Percentiles rank a stretch among this genome's conserved stretches.
These are phyloP conservation scores for Rubus parviflorus DNA, from an alignment of 306 rosid genomes.

Conservation along the genomic window DNA sequence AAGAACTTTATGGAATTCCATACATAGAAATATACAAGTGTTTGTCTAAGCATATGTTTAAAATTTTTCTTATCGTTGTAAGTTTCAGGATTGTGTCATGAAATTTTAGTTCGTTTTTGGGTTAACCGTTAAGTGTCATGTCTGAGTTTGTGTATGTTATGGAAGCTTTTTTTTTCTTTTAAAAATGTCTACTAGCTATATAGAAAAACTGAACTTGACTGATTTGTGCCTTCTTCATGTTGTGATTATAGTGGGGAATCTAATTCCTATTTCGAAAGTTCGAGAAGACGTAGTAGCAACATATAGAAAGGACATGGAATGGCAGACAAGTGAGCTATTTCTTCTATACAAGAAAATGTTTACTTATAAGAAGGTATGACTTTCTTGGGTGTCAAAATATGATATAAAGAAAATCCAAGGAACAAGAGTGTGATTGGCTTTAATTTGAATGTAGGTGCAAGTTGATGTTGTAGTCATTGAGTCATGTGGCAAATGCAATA, in stretches of 20 bases:
- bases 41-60: neutral
- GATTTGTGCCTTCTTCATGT: neutral
- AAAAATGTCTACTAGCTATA: neutral
- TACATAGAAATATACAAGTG: neutral
- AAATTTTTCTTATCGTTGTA: neutral
- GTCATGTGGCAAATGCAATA: slow-evolving; percentile 69
- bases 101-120: neutral
- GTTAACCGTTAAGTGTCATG: neutral
- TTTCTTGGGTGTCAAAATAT: too few species aligned
- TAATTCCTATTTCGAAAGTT: slow-evolving; percentile 60
- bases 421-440: too few species aligned
- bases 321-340: slow-evolving; percentile 58
- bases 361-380: too few species aligned
- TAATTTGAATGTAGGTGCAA: too few species aligned
- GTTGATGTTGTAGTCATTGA: slow-evolving; percentile 65
- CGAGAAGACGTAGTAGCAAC: slow-evolving; percentile 65
- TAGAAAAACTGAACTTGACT: neutral
- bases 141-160: neutral
- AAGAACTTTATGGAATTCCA: neutral
- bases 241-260: slow-evolving; percentile 73
- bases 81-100: neutral
- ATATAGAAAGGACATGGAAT: slow-evolving; percentile 63
- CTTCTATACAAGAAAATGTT: too few species aligned
- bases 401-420: too few species aligned
- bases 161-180: neutral